Evolutionary conservation across 306 rosid genomes (phyloP).

Genomic region (Fagus crenata): DNA sequence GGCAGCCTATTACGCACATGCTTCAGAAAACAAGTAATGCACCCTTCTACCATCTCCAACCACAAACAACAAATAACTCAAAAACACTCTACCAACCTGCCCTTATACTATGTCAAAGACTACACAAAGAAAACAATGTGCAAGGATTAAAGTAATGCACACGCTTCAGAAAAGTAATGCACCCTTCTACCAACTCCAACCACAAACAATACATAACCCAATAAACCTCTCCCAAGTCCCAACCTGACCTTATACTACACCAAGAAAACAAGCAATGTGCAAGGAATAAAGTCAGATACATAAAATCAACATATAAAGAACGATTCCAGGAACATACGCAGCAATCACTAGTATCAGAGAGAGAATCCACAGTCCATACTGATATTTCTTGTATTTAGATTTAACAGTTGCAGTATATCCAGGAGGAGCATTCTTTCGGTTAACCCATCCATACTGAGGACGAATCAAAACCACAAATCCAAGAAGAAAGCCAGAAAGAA

Average conservation of each 20-base stretch:
- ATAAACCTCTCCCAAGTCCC: too few relatives aligned
- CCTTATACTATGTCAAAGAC: too few relatives aligned
- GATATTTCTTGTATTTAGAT: constrained; percentile 68
- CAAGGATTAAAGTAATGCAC: too few relatives aligned
- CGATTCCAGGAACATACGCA: constrained; percentile 39
- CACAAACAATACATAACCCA: too few relatives aligned
- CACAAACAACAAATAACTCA: constrained; percentile 4
- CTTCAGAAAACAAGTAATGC: constrained; percentile 22
- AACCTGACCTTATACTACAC: too few relatives aligned
- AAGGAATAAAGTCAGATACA: neutral
- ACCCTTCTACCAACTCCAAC: too few relatives aligned
- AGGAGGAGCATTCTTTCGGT: constrained; percentile 37
- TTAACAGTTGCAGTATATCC: constrained; percentile 34
- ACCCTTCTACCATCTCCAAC: neutral
- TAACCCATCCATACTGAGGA: constrained; percentile 73
- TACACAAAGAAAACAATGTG: too few relatives aligned
- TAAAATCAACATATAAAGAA: constrained; percentile 13
- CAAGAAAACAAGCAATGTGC: neutral
- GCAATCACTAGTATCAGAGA: constrained; percentile 53
- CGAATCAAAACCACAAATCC: constrained; percentile 72
- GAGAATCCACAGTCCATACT: constrained; percentile 60
- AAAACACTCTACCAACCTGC: neutral
- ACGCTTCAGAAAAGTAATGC: too few relatives aligned
- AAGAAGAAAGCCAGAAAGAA: constrained; percentile 80
- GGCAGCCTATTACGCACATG: neutral